phyloP scores from a whole-genome alignment of 805 yeast genomes.

The Candida incommunis region DNA sequence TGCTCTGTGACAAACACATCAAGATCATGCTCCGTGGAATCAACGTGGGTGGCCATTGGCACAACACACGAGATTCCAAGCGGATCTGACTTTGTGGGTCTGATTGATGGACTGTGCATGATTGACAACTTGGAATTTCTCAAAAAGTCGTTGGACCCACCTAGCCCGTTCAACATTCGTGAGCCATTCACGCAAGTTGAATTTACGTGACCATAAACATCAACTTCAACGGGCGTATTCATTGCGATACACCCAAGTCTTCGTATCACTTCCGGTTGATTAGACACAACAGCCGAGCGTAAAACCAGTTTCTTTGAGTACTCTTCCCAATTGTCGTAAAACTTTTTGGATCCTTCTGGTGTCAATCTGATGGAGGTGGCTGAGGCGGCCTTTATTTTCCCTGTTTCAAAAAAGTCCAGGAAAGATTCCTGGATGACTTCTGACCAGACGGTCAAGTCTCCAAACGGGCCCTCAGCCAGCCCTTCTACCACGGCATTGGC shows the following conservation, averaged over 20 bases:
- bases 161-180: slow-evolving; percentile 93
- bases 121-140: slow-evolving; percentile 92
- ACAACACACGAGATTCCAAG: slow-evolving; percentile 93
- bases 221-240: slow-evolving; percentile 99
- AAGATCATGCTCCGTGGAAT: slow-evolving; percentile 95
- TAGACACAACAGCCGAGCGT: slow-evolving; percentile 91
- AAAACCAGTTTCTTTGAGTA: slow-evolving; percentile 72
- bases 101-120: slow-evolving; percentile 96
- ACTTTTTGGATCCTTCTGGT: slow-evolving; percentile 73
- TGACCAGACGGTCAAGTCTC: slow-evolving; percentile 89
- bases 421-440: slow-evolving; percentile 97
- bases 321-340: slow-evolving; percentile 80
- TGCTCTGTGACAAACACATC: slow-evolving; percentile 90
- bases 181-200: slow-evolving; percentile 95
- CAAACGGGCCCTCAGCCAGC: slow-evolving; percentile 73
- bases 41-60: slow-evolving; percentile 91
- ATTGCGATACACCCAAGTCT: slow-evolving; percentile 96
- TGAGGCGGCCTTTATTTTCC: slow-evolving; percentile 87
- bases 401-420: slow-evolving; percentile 85
- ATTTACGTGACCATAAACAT: slow-evolving; percentile 95
- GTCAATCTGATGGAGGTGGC: slow-evolving; percentile 93
- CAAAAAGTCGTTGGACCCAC: slow-evolving; percentile 95
- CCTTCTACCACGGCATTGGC: slow-evolving; percentile 98
- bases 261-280: slow-evolving; percentile 92
- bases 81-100: slow-evolving; percentile 86